Base-by-base conservation (phyloP, 805 yeast species). In the Ogataea zsoltii region DNA sequence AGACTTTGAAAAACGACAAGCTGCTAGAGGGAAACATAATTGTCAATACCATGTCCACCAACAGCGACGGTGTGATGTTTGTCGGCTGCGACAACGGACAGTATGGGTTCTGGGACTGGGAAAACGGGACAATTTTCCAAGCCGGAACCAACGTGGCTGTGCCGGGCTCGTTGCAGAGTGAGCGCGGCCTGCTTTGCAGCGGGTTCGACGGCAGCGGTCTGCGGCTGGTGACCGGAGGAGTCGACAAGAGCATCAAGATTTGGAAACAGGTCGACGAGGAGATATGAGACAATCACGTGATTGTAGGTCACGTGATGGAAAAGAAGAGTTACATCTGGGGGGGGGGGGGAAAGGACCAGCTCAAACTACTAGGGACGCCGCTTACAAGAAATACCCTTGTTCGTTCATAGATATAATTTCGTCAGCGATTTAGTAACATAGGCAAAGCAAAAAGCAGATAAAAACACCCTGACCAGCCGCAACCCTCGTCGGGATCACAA, bases 61-160 rank as follows among this genome's bases (percentile, higher is more conserved):
- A 85, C 56, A 62, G 67, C 17, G 82, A 83, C 40, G 77, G 78
- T 3, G 80, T 82, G 3, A 59, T 89, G 46, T 88, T 87, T 58
- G 79, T 87, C 5, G 98, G 98, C 14, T 85, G 84, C 41, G 96
- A 89, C 59, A 77, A 88, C 61, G 98, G 98, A 1, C 69, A 76
- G 4, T 74, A 87, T 71, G 81, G 80, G 4, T 82, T 88, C 55
- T 88, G 77, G 65, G 96, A 92, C 66, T 89, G 92, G 77, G 72
- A 74, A 19, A 63, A 81, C 1, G 97, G 96, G 0, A 71, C 73
- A 32, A 69, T 79, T 52, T 72, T 79, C 54, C 96, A 86, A 60
- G 65, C 70, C 14, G 63, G 73, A 5, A 53, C 55, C 2, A 76
- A 92, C 1, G 70, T 70, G 0, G 78, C 82, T 4, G 68, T 83